These are phyloP conservation scores for Pistacia vera DNA, from an alignment of 345 rosid genomes.

Conservation along the genomic window DNA sequence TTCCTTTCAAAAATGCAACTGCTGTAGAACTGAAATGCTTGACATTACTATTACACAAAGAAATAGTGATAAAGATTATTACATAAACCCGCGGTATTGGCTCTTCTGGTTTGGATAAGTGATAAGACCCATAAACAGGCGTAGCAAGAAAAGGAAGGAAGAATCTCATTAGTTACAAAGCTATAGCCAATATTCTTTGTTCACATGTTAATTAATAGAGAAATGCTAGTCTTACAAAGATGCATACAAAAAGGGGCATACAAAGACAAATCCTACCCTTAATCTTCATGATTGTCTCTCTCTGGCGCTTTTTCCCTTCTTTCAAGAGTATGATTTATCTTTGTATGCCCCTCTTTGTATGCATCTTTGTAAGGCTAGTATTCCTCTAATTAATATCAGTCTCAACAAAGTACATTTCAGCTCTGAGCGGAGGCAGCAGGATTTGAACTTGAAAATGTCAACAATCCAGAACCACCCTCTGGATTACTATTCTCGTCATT, in stretches of 20 bases:
- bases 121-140: constrained; percentile 9
- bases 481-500: constrained; percentile 61
- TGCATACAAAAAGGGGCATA: no score
- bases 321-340: no score
- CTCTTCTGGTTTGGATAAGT: constrained; percentile 12
- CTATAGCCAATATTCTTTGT: constrained; percentile 12
- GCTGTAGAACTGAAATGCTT: constrained; percentile 7
- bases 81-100: constrained; percentile 32
- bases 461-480: constrained; percentile 50
- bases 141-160: constrained; percentile 5
- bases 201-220: not conserved
- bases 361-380: no score
- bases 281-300: no score
- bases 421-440: constrained; percentile 89
- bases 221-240: no score
- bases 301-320: no score
- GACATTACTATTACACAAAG: constrained; percentile 22
- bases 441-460: constrained; percentile 47
- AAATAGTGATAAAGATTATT: constrained; percentile 19
- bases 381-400: not conserved
- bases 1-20: not conserved
- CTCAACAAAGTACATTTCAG: constrained; percentile 28
- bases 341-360: no score
- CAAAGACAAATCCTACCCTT: no score
- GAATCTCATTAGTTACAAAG: constrained; percentile 16